These are phyloP conservation scores for Aspergillus udagawae DNA, from an alignment of 2,329 filamentous ascomycete species.

Conservation along the genomic window DNA sequence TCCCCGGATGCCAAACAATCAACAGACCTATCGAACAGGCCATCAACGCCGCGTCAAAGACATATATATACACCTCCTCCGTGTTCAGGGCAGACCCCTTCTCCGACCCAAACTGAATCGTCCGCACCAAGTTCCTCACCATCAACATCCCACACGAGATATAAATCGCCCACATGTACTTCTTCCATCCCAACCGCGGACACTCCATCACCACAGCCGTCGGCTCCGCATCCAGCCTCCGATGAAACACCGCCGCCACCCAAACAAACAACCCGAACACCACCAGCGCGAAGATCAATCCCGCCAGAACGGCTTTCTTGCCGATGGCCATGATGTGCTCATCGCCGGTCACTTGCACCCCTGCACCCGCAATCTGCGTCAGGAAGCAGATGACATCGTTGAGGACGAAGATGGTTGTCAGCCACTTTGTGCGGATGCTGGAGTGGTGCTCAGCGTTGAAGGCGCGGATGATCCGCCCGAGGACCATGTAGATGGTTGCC, in stretches of 20 bases:
- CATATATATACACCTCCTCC: slow-evolving; percentile 28
- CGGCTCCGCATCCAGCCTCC: slow-evolving; percentile 10
- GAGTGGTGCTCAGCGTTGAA: slow-evolving; percentile 34
- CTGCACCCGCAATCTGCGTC: slow-evolving; percentile 31
- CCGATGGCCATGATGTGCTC: slow-evolving; percentile 18
- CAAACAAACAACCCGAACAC: slow-evolving; percentile 26
- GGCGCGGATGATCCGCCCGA: slow-evolving; percentile 35
- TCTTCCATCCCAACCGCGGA: slow-evolving; percentile 19
- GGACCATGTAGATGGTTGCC: slow-evolving; percentile 24
- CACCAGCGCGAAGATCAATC: slow-evolving; percentile 26
- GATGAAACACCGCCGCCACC: slow-evolving; percentile 25
- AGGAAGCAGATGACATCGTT: slow-evolving; percentile 34
- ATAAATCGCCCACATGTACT: slow-evolving; percentile 27
- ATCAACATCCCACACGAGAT: slow-evolving; percentile 21
- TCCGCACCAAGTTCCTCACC: slow-evolving; percentile 26
- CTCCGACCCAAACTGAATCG: slow-evolving; percentile 24
- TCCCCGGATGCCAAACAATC: slow-evolving; percentile 23
- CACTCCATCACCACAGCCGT: slow-evolving; percentile 12
- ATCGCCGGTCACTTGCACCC: slow-evolving; percentile 25
- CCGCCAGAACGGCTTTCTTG: slow-evolving; percentile 24
- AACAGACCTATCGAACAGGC: slow-evolving; percentile 18
- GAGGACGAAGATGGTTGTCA: slow-evolving; percentile 38
- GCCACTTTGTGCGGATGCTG: slow-evolving; percentile 29
- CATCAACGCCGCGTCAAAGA: slow-evolving; percentile 31
- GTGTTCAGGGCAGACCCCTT: slow-evolving; percentile 13